phyloP scores from a whole-genome alignment of 2,329 filamentous ascomycete species.

The Rutstroemia sp. region DNA sequence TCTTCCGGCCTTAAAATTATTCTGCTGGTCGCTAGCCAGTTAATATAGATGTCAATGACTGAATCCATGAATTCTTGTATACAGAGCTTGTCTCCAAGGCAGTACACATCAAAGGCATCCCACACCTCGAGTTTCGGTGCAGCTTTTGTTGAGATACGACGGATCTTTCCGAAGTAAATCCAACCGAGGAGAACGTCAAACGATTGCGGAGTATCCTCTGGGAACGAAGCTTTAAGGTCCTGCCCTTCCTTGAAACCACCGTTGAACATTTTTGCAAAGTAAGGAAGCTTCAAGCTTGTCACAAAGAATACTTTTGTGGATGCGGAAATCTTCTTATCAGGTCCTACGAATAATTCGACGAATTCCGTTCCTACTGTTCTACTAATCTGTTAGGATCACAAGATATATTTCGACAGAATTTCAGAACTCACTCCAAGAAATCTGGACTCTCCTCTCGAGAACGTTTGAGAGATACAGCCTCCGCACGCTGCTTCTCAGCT shows the following conservation, averaged over 20 bases:
- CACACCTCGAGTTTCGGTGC: neutral
- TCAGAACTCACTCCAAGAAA: neutral
- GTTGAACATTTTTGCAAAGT: constrained; percentile 11
- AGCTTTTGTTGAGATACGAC: neutral
- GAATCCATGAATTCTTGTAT: neutral
- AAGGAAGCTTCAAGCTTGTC: constrained; percentile 7
- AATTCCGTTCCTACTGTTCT: constrained; percentile 7
- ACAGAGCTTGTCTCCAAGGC: neutral
- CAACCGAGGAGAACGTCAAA: constrained; percentile 8
- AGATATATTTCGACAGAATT: neutral
- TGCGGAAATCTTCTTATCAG: neutral
- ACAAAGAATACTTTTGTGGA: constrained; percentile 9
- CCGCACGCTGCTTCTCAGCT: neutral
- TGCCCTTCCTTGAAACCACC: constrained; percentile 5
- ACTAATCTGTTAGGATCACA: neutral
- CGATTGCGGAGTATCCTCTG: constrained; percentile 5
- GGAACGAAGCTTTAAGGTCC: constrained; percentile 3
- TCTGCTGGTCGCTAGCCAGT: no score
- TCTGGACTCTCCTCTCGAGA: neutral
- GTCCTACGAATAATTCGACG: constrained; percentile 14
- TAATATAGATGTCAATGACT: neutral
- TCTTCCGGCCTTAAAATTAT: no score
- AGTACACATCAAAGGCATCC: neutral
- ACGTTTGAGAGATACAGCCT: neutral
- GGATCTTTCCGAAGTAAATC: neutral